Conservation (phyloP, 495 filamentous ascomycete species). For the Daldinia bambusicola region DNA sequence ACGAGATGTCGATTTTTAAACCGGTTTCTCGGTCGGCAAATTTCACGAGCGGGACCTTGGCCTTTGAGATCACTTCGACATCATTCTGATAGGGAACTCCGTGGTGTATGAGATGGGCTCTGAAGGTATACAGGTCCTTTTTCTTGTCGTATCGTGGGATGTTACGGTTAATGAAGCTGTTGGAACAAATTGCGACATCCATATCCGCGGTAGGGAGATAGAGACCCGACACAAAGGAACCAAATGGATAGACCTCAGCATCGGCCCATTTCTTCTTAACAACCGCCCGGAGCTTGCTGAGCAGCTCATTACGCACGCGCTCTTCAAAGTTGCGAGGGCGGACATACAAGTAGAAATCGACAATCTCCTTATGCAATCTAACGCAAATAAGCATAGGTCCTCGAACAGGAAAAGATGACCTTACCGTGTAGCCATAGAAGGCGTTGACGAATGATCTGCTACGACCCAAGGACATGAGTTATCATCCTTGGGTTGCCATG, state of each 20-base stretch:
- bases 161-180: constrained; percentile 59
- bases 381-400: constrained; percentile 22
- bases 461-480: constrained; percentile 70
- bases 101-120: constrained; percentile 57
- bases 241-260: constrained; percentile 76
- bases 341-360: constrained; percentile 88
- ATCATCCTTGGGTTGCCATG: constrained; percentile 64
- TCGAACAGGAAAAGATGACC: constrained; percentile 24
- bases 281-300: constrained; percentile 65
- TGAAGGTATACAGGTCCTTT: constrained; percentile 58
- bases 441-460: constrained; percentile 59
- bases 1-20: constrained; percentile 88
- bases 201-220: constrained; percentile 94
- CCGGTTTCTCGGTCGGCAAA: constrained; percentile 78
- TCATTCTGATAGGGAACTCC: constrained; percentile 62
- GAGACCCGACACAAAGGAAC: constrained; percentile 88
- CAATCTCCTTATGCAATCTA: constrained; percentile 84
- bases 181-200: constrained; percentile 86
- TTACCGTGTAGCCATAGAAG: constrained; percentile 63
- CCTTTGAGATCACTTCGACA: constrained; percentile 72
- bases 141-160: constrained; percentile 51
- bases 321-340: constrained; percentile 81
- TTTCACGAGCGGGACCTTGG: constrained; percentile 94
- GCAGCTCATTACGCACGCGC: constrained; percentile 73
- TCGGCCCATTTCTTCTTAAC: constrained; percentile 64